Evolutionary conservation across 2,329 filamentous ascomycete genomes (phyloP), one percentile per base, ranked within the genome.

Genomic region (Penicillium psychrosexuale): DNA sequence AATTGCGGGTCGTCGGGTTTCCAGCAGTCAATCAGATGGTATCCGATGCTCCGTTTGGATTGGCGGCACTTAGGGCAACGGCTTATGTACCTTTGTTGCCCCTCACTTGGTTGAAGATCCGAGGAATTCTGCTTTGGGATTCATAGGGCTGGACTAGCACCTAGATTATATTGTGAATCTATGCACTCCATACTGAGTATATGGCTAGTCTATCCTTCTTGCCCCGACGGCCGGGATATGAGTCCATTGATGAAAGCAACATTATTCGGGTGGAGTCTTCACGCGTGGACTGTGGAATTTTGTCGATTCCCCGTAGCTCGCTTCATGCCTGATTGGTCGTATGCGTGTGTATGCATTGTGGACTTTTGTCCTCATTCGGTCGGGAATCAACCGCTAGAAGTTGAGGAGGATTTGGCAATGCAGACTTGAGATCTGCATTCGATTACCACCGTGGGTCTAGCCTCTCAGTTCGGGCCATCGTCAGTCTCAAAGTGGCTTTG

Each of bases 1-100:
- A 55, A 55, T 55, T 38, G 56, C 53, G 57, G 61, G 55, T 42
- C 9, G 12, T 53, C 45, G 52, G 53, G 38, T 24, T 47, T 19
- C 54, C 27, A 39, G 31, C 53, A 45, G 52, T 63, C 55, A 63
- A 63, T 61, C 57, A 63, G 22, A 62, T 56, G 57, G 55, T 47
- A 54, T 56, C 56, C 57, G 56, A 57, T 54, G 54, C 56, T 61
- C 52, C 47, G 53, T 60, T 46, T 53, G 53, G 39, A 54, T 51
- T 54, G 49, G 45, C 40, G 42, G 56, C 59, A 60, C 61, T 57
- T 60, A 49, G 33, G 45, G 27, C 36, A 55, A 51, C 55, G 59
- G 59, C 60, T 52, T 47, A 61, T 55, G 54, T 51, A 44, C 51
- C 36, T 44, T 43, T 17, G 43, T 27, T 55, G 44, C 58, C 58